A percentile compares a stretch with the other conserved stretches of the same genome.
Conservation (phyloP, 257 asterid genomes). For the Voacanga thouarsii region DNA sequence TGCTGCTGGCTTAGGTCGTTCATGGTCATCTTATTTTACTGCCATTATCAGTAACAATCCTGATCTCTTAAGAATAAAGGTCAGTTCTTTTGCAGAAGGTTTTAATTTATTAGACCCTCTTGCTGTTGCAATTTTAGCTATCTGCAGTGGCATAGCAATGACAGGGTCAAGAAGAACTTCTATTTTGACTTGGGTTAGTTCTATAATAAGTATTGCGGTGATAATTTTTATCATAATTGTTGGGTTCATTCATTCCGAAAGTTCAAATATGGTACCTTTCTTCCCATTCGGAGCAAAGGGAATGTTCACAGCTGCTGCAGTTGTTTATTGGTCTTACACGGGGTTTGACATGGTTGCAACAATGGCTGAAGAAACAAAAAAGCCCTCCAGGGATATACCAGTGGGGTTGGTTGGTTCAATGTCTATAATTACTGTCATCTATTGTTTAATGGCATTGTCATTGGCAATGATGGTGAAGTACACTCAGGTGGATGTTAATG, state of each 20-base stretch:
- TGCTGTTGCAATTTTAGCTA: constrained; percentile 53
- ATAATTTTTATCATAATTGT: constrained; percentile 72
- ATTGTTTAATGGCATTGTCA: constrained; percentile 80
- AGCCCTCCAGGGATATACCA: constrained; percentile 82
- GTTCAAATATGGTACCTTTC: constrained; percentile 63
- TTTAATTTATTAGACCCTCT: constrained; percentile 80
- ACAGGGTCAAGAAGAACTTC: constrained; percentile 67
- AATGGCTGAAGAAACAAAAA: constrained; percentile 93
- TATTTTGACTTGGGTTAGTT: constrained; percentile 61
- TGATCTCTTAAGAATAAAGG: constrained; percentile 52
- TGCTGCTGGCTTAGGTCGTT: constrained; percentile 92
- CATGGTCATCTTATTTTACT: constrained; percentile 89
- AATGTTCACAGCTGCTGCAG: constrained; percentile 78
- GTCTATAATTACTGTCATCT: constrained; percentile 73
- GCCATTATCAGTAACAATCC: constrained; percentile 53
- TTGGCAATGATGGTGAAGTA: constrained; percentile 72
- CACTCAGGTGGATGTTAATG: constrained; percentile 68
- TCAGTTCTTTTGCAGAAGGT: constrained; percentile 65
- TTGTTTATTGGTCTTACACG: constrained; percentile 91
- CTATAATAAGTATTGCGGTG: constrained; percentile 45
- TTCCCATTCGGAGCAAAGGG: constrained; percentile 74
- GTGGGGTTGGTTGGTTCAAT: constrained; percentile 82
- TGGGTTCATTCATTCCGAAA: constrained; percentile 61
- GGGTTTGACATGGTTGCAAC: constrained; percentile 96
- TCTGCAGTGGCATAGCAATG: constrained; percentile 74